Conservation (phyloP, 2,329 filamentous ascomycete genomes). For the Apiospora koreana region DNA sequence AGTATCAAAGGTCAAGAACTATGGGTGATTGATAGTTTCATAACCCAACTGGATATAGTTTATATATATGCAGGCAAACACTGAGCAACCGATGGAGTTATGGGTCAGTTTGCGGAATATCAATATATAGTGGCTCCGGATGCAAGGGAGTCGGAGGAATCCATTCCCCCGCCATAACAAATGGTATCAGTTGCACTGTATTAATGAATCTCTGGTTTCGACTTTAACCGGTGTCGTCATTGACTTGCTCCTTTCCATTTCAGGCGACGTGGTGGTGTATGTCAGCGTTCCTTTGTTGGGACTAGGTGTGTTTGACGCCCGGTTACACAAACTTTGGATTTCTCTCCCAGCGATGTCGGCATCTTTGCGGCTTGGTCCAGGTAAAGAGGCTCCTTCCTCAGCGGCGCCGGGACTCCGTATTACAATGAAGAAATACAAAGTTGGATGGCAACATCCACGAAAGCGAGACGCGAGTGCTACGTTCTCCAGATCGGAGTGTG, state of each 20-base stretch:
- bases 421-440: neutral
- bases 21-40: neutral
- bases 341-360: neutral
- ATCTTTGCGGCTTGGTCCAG: neutral
- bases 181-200: no score
- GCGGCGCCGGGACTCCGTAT: neutral
- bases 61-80: neutral
- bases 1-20: neutral
- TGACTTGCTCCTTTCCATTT: neutral
- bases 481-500: neutral
- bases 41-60: neutral
- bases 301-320: neutral
- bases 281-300: neutral
- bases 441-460: neutral
- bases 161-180: no score
- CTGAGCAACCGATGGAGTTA: no score
- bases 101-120: neutral
- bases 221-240: neutral
- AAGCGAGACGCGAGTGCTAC: neutral
- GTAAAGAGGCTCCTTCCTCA: neutral
- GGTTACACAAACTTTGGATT: neutral
- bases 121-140: neutral
- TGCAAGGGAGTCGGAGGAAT: neutral
- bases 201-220: neutral
- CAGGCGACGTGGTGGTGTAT: neutral